A percentile compares a stretch with the other conserved stretches of the same genome.
phyloP scores from a whole-genome alignment of 805 yeast genomes.

The Candida maris region DNA sequence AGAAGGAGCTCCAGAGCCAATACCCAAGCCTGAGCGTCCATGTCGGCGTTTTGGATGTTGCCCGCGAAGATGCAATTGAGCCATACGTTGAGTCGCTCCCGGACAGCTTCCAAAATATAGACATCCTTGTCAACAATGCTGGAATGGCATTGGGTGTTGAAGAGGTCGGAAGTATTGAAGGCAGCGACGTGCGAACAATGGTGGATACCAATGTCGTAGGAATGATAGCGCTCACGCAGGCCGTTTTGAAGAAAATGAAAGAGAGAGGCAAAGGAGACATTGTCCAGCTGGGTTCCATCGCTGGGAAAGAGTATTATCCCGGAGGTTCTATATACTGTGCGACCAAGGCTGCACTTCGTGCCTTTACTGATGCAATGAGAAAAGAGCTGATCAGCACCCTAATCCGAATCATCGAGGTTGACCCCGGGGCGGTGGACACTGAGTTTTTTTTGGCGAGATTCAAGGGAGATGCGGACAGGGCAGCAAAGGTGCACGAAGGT shows the following conservation, averaged over 20 bases:
- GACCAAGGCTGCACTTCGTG: constrained; percentile 58
- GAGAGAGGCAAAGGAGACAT: constrained; percentile 49
- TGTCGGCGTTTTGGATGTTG: constrained; percentile 53
- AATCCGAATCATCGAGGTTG: constrained; percentile 61
- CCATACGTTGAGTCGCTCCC: constrained; percentile 54
- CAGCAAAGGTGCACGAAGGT: constrained; percentile 53
- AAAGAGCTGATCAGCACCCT: constrained; percentile 39
- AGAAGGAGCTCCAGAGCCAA: constrained; percentile 41
- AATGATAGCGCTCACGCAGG: constrained; percentile 42
- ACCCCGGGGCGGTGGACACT: constrained; percentile 70
- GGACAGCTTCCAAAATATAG: constrained; percentile 52
- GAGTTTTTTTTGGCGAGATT: constrained; percentile 60
- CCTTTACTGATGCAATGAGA: constrained; percentile 40
- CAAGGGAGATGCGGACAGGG: constrained; percentile 52
- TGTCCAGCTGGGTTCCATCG: constrained; percentile 64
- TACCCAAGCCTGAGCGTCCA: constrained; percentile 48
- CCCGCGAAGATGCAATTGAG: constrained; percentile 46
- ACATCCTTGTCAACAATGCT: constrained; percentile 63
- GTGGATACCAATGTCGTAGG: constrained; percentile 47
- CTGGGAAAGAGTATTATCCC: constrained; percentile 68
- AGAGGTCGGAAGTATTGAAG: constrained; percentile 37
- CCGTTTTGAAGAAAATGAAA: constrained; percentile 39
- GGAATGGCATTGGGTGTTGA: constrained; percentile 43
- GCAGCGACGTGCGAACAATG: constrained; percentile 40
- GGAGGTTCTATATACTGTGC: constrained; percentile 72